Base-by-base conservation (phyloP, 768 basidiomycete species). In the Lentinus tigrinus region DNA sequence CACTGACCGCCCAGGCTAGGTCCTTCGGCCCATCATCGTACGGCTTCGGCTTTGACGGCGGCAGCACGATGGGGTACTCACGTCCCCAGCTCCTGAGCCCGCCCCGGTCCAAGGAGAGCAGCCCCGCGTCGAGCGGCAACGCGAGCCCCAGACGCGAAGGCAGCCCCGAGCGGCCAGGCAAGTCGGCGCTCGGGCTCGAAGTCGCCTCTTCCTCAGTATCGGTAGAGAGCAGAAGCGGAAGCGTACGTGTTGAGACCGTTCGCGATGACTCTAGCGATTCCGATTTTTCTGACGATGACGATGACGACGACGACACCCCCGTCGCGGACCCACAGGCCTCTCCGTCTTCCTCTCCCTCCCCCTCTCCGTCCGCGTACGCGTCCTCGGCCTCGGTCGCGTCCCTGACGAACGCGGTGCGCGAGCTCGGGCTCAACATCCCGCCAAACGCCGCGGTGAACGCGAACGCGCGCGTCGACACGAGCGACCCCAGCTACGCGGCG, bases 401-500 rank as follows among this genome's bases (percentile, higher is more conserved):
- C 3, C 34, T 55, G 23, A 47, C 48, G 52, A 54, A 13, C 24
- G 56, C 56, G 5, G 56, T 62, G 53, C 56, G 57, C 37, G 61
- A 58, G 40, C 57, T 62, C 14, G 61, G 57, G 3, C 43, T 54
- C 42, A 51, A 49, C 50, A 42, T 31, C 3, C 69, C 71, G 10
- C 60, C 51, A 16, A 19, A 42, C 34, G 40, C 48, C 37, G 23
- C 58, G 17, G 42, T 40, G 21, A 24, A 44, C 14, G 40, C 60
- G 14, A 51, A 60, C 27, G 56, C 63, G n/a, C 52, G 54, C 13
- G 66, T 68, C 44, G 69, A 69, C 56, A 65, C 70, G 40, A 63
- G 54, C 76, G 71, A 74, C 42, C 67, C 73, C 27, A 70, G 72
- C 16, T 87, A 87, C 64, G 79, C 86, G 53, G 83, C 84, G 23